Percentiles rank a stretch among this genome's conserved stretches.
phyloP scores from a whole-genome alignment of 1,284 basidiomycete species.

The Apiotrichum montevideense region DNA sequence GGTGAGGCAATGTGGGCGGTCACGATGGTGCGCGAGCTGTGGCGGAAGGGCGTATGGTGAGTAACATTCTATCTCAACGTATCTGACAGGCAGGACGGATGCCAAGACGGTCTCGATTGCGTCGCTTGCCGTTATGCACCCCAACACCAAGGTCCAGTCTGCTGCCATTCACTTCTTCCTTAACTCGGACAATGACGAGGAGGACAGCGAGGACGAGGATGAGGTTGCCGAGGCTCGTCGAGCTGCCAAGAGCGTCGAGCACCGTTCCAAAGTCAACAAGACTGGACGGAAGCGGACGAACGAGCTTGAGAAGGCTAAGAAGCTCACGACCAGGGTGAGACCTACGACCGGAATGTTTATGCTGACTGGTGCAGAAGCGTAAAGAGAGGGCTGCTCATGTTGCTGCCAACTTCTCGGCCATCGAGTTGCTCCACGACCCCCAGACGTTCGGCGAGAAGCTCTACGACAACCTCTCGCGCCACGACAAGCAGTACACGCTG shows the following conservation, averaged over 20 bases:
- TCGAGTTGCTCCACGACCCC: slow-evolving; percentile 91
- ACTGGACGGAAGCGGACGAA: slow-evolving; percentile 67
- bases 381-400: slow-evolving; percentile 49
- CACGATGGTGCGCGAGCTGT: slow-evolving; percentile 86
- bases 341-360: not conserved
- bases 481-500: slow-evolving; percentile 88
- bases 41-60: slow-evolving; percentile 88
- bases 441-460: slow-evolving; percentile 94
- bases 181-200: slow-evolving; percentile 64
- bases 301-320: slow-evolving; percentile 57
- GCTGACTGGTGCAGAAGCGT: slow-evolving; percentile 52
- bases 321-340: slow-evolving; percentile 61
- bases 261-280: slow-evolving; percentile 81
- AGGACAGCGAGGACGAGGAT: slow-evolving; percentile 65
- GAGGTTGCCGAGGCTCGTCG: slow-evolving; percentile 54
- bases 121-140: slow-evolving; percentile 87
- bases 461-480: slow-evolving; percentile 74
- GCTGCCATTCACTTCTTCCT: slow-evolving; percentile 98
- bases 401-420: slow-evolving; percentile 77
- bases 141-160: slow-evolving; percentile 88
- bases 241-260: slow-evolving; percentile 67
- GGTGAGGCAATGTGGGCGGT: slow-evolving; percentile 98
- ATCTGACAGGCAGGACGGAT: slow-evolving; percentile 60
- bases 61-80: slow-evolving; percentile 22
- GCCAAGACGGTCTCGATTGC: slow-evolving; percentile 90